Evolutionary conservation across 1,284 basidiomycete genomes (phyloP), one percentile per base, ranked within the genome.

Genomic region (Xerocomus amazonicus): DNA sequence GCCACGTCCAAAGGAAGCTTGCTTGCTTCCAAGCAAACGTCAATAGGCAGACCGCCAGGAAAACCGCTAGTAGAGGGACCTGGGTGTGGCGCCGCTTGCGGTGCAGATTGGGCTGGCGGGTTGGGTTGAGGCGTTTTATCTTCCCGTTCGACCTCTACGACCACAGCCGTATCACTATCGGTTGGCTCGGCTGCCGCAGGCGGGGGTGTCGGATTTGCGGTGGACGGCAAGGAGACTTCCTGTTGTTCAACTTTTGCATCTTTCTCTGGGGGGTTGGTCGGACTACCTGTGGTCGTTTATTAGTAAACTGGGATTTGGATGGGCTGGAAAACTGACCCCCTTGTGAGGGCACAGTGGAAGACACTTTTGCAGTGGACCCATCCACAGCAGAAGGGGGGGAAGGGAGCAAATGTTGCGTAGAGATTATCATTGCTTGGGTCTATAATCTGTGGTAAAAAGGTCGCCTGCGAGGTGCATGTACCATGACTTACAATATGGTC

Each of bases 1-100:
- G 95, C 97, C 10, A 92, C 89, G 63, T 99, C 97, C 47, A 99
- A 76, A 0, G 96, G 92, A 35, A 96, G 78, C 68, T 94, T 93
- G 67, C 87, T 85, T 27, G 96, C 88, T 71, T 97, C 95, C 57
- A 79, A 84, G 48, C 76, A 77, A 6, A 94, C 80, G 65, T 95
- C 92, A 59, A 93, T 84, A 13, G 76, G 70, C 52, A 71, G 48
- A 54, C 63, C 53, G 48, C 62, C 58, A 53, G 56, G 56, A 45
- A 64, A 71, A 34, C 45, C 52, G 27, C 61, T 40, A 23, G 58
- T 44, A 35, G 66, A 52, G 23, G 60, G 58, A 31, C 59, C 51
- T 0, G 58, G 53, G 7, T 63, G 58, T 40, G 60, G 41, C 27
- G 28, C 52, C 16, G 45, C 54, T 51, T 54, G 56, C 1, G 53